Percentiles rank a stretch among this genome's conserved stretches.
Conservation (phyloP, 257 asterid genomes). For the Plantago major region DNA sequence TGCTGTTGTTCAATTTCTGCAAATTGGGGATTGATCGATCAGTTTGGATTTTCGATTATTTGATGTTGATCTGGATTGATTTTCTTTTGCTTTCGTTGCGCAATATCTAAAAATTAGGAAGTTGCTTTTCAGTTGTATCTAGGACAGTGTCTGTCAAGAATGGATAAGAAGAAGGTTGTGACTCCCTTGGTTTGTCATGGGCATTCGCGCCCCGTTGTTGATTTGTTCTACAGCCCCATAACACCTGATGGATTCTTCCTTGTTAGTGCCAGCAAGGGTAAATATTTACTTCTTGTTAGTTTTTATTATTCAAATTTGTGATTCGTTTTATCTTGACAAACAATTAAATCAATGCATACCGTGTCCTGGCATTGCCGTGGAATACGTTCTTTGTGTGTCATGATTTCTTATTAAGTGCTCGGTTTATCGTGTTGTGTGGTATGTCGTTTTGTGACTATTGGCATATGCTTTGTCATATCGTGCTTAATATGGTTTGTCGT, state of each 20-base stretch:
- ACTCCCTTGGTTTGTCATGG: conserved; percentile 98
- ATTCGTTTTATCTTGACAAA: no score
- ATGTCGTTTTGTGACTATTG: neutral
- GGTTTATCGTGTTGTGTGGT: neutral
- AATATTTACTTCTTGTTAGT: no score
- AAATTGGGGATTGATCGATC: conserved; percentile 21
- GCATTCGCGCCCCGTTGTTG: conserved; percentile 99
- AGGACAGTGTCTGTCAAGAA: conserved; percentile 20
- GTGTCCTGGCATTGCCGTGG: no score
- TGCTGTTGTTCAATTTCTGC: conserved; percentile 16
- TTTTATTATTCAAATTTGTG: no score
- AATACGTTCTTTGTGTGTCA: no score
- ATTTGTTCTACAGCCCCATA: conserved; percentile 87
- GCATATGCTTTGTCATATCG: no score
- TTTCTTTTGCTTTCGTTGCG: conserved; percentile 8
- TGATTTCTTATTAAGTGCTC: no score
- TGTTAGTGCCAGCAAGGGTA: conserved; percentile 99
- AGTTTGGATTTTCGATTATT: conserved; percentile 22
- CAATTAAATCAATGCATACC: no score
- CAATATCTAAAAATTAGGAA: neutral
- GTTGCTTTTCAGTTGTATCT: conserved; percentile 6
- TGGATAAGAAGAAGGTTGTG: conserved; percentile 91
- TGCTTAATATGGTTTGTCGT: no score
- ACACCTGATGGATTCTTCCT: conserved; percentile 96
- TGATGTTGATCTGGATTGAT: conserved; percentile 19